Evolutionary conservation across 441 rosid genomes (phyloP).

Genomic region (Mallotus japonicus): DNA sequence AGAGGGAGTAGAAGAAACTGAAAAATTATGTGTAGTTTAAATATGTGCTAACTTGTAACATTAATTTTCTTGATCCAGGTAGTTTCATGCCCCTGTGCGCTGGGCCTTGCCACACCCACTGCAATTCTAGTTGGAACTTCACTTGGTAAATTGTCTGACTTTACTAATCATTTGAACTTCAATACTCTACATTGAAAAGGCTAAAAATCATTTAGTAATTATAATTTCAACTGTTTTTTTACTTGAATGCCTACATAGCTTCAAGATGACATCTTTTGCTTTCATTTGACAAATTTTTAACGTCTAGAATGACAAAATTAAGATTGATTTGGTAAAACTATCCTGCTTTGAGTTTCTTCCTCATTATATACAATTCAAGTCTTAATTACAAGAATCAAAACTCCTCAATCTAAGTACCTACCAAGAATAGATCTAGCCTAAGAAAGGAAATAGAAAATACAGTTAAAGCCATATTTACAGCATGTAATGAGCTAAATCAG

Average conservation of each 20-base stretch:
- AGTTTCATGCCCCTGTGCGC: conserved; percentile 94
- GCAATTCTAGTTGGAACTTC: conserved; percentile 98
- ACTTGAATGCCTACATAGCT: not conserved
- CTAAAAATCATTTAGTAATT: not conserved
- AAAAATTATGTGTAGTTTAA: conserved; percentile 3
- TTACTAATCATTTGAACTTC: conserved; percentile 20
- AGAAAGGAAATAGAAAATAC: too few relatives aligned
- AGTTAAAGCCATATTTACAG: too few relatives aligned
- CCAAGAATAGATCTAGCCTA: too few relatives aligned
- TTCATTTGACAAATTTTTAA: not conserved
- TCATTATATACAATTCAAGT: too few relatives aligned
- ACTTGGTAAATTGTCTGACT: conserved; percentile 54
- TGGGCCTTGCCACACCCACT: conserved; percentile 96
- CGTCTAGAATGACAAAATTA: too few relatives aligned
- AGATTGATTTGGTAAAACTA: too few relatives aligned
- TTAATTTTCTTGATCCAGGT: conserved; percentile 49
- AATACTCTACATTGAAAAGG: not conserved
- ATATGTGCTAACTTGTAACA: conserved; percentile 13
- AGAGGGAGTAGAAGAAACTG: conserved; percentile 7
- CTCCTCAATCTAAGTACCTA: too few relatives aligned
- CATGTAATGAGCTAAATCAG: too few relatives aligned
- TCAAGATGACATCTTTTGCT: not conserved
- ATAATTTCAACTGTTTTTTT: not conserved
- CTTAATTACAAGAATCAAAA: too few relatives aligned
- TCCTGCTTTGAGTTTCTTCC: too few relatives aligned